Conservation (phyloP, 2,329 filamentous ascomycete genomes). For the Ophiostoma quercus region DNA sequence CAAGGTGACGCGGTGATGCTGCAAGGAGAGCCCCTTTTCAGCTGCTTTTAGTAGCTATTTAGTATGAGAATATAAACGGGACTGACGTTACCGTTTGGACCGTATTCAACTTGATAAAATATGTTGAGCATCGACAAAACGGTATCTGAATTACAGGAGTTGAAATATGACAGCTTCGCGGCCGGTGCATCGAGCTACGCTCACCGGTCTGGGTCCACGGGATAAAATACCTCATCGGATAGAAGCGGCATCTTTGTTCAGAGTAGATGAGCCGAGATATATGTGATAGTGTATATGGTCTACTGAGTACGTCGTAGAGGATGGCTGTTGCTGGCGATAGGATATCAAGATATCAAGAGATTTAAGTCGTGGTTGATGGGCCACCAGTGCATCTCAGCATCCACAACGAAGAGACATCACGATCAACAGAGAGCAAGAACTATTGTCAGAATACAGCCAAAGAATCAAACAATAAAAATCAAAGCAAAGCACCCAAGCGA, state of each 20-base stretch:
- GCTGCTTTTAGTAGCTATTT: not conserved
- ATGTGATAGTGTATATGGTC: no score
- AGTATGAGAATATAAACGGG: not conserved
- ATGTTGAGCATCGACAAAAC: not conserved
- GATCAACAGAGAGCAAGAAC: not conserved
- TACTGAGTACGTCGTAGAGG: no score
- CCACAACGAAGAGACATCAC: not conserved
- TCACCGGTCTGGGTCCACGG: slow-evolving; percentile 4
- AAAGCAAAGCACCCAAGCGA: not conserved
- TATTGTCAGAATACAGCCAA: no score
- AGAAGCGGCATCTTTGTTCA: not conserved
- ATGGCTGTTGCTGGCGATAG: not conserved
- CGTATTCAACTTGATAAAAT: not conserved
- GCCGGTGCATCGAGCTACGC: not conserved
- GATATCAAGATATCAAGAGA: no score
- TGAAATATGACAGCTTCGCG: not conserved
- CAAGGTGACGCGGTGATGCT: not conserved
- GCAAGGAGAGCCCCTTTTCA: not conserved
- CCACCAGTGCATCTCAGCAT: no score
- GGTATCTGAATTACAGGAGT: not conserved
- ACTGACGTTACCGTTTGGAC: not conserved
- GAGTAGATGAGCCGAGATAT: not conserved
- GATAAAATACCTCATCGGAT: not conserved
- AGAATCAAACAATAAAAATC: not conserved
- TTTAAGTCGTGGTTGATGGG: no score